These are phyloP conservation scores for Fibroporia radiculosa DNA, from an alignment of 768 basidiomycete species.

Conservation along the genomic window DNA sequence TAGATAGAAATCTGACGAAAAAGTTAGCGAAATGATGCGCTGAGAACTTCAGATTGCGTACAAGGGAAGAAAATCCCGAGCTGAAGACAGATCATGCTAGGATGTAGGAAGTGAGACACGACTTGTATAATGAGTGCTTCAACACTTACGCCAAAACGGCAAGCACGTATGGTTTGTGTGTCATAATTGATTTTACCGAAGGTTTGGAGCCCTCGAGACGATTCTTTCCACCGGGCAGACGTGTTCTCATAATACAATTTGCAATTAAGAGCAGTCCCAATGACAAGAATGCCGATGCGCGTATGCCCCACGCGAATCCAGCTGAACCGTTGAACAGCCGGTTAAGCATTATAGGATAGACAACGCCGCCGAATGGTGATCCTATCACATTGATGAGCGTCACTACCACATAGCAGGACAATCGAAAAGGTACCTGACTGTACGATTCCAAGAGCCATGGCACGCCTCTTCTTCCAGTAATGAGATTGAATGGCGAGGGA, in stretches of 20 bases:
- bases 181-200: constrained; percentile 6
- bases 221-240: background rate
- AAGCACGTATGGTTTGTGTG: constrained; percentile 10
- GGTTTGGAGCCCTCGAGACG: background rate
- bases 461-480: constrained; percentile 33
- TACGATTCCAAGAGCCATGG: constrained; percentile 28
- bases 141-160: constrained; percentile 8
- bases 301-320: constrained; percentile 37
- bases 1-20: constrained; percentile 10
- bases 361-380: constrained; percentile 24
- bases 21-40: background rate
- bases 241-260: constrained; percentile 11
- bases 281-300: constrained; percentile 16
- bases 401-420: constrained; percentile 5
- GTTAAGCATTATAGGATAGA: constrained; percentile 30
- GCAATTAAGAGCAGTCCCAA: constrained; percentile 12
- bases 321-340: constrained; percentile 17
- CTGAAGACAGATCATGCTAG: background rate
- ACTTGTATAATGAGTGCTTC: too few relatives aligned
- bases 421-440: background rate
- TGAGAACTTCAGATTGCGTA: constrained; percentile 9
- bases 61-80: constrained; percentile 15
- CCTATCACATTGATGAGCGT: constrained; percentile 9
- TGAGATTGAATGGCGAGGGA: constrained; percentile 37
- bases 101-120: too few relatives aligned